A percentile compares a stretch with the other conserved stretches of the same genome.
Conservation (phyloP, 78 protist species). For the Dictyostelium citrinum region DNA sequence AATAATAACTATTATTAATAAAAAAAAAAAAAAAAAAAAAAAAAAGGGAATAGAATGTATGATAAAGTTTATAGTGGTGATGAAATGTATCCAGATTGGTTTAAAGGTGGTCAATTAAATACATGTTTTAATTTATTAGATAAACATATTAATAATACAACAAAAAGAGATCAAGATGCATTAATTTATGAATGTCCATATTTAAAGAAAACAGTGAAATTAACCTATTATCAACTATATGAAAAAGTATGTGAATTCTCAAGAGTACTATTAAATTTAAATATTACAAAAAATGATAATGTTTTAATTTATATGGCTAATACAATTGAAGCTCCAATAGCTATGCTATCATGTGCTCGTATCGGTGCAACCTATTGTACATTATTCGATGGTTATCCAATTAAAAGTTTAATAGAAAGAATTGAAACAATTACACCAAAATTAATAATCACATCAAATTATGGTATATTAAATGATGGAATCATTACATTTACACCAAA, state of each 20-base stretch:
- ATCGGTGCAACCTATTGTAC: constrained; percentile 89
- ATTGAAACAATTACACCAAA: background rate
- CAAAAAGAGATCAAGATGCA: background rate
- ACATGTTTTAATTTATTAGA: constrained; percentile 83
- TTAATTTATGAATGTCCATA: constrained; percentile 25
- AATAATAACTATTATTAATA: background rate
- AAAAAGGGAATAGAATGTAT: constrained; percentile 9
- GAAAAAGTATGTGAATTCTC: constrained; percentile 81
- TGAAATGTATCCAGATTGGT: constrained; percentile 78
- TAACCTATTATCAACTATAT: background rate
- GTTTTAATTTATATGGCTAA: constrained; percentile 94
- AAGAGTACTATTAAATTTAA: constrained; percentile 81
- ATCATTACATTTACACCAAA: background rate
- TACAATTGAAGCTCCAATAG: constrained; percentile 75
- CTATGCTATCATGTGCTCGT: constrained; percentile 96
- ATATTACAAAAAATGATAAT: constrained; percentile 89
- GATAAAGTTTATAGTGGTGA: background rate
- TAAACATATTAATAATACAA: background rate
- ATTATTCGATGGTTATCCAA: background rate
- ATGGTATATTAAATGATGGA: background rate
- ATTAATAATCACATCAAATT: background rate
- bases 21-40: background rate
- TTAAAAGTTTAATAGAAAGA: background rate
- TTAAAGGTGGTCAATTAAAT: constrained; percentile 83
- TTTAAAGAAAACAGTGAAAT: background rate